These are phyloP conservation scores for Macaranga tanarius DNA, from an alignment of 441 rosid genomes.

Conservation along the genomic window DNA sequence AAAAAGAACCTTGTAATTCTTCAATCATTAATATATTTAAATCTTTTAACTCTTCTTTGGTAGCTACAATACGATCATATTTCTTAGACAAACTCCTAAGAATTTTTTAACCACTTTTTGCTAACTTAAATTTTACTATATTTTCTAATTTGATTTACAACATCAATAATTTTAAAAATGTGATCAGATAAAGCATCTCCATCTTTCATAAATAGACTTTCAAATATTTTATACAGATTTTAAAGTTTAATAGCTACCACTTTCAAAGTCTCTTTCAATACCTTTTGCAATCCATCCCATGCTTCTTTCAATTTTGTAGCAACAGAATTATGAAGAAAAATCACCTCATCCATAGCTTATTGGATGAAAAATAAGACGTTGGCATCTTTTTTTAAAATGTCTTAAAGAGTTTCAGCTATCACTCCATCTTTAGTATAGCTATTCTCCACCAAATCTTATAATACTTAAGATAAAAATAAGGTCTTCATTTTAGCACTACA, in stretches of 20 bases:
- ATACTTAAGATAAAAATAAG: no score
- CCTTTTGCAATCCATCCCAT: neutral
- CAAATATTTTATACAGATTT: neutral
- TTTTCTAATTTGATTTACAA: neutral
- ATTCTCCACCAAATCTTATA: no score
- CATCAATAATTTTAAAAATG: neutral
- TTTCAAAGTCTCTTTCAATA: neutral
- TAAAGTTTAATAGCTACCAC: slow-evolving; percentile 1
- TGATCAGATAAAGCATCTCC: neutral
- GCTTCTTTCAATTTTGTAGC: neutral
- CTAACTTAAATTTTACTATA: neutral
- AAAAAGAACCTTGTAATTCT: neutral
- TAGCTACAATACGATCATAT: neutral
- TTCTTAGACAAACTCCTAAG: neutral
- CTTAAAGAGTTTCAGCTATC: neutral
- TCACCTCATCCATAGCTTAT: neutral
- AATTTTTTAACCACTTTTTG: neutral
- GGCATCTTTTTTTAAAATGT: slow-evolving; percentile 1
- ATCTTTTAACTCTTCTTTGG: neutral
- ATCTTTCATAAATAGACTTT: neutral
- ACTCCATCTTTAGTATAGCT: neutral
- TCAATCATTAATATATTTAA: neutral
- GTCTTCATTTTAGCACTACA: no score
- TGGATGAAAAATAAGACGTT: neutral
- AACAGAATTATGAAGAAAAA: neutral